Evolutionary conservation across 129 eudicot species (phyloP).

Genomic region (Heracleum sosnowskyi): DNA sequence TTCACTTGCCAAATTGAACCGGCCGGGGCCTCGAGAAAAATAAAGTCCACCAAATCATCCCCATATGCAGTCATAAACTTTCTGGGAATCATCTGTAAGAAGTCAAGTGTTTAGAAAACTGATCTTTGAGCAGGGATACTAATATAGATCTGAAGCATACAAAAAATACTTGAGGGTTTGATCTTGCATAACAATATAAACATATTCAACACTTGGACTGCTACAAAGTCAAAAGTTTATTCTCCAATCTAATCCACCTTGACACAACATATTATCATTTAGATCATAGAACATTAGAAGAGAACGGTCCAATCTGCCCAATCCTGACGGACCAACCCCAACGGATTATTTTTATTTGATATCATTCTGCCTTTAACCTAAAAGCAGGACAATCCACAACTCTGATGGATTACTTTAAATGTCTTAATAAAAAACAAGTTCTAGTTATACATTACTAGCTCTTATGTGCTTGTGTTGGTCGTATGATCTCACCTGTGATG

Average conservation of each 20-base stretch:
- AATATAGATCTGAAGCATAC: not conserved
- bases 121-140: not conserved
- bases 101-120: not conserved
- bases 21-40: not conserved
- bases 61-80: slow-evolving; percentile 5
- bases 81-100: slow-evolving; percentile 8
- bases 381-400: not conserved
- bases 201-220: not conserved
- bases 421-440: not conserved
- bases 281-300: not conserved
- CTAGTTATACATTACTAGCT: not conserved
- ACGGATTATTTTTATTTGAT: not conserved
- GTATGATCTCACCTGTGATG: not conserved
- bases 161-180: not conserved
- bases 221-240: not conserved
- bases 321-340: not conserved
- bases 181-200: not conserved
- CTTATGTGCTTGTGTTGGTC: not conserved
- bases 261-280: too few relatives aligned
- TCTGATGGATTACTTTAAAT: not conserved
- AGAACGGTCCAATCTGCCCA: not conserved
- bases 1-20: slow-evolving; percentile 13
- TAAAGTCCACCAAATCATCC: not conserved
- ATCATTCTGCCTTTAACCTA: not conserved
- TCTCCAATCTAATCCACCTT: not conserved